Evolutionary conservation across 2,329 filamentous ascomycete species (phyloP).

Genomic region (Ophiocordyceps camponoti-rufipedis): DNA sequence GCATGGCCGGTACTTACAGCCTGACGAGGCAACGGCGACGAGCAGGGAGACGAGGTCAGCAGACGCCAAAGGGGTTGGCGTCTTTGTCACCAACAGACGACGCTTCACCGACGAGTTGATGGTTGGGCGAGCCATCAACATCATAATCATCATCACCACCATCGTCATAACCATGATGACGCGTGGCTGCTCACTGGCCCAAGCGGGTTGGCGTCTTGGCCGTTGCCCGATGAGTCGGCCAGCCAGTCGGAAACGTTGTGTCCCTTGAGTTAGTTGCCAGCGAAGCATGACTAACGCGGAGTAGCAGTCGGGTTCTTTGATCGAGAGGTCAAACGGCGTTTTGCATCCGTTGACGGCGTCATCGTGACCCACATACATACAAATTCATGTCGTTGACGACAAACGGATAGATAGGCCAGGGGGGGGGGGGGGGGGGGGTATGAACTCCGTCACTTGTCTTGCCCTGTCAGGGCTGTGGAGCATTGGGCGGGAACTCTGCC

Average conservation of each 20-base stretch:
- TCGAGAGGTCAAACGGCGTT: not conserved
- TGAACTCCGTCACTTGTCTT: not conserved
- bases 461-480: conserved; percentile 7
- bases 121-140: not conserved
- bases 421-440: too few species aligned
- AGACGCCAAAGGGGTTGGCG: not conserved
- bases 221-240: not conserved
- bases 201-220: too few species aligned
- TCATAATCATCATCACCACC: not conserved
- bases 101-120: not conserved
- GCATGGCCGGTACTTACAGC: conserved; percentile 1
- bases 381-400: not conserved
- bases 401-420: not conserved
- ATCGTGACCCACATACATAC: not conserved
- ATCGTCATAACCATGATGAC: not conserved
- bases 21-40: not conserved
- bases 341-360: not conserved
- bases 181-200: too few species aligned
- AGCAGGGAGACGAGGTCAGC: not conserved
- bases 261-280: not conserved
- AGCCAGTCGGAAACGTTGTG: not conserved
- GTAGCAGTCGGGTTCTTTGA: not conserved
- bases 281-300: not conserved
- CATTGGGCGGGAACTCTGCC: conserved; percentile 12
- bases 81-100: not conserved